These are phyloP conservation scores for Cadophora malorum DNA, from an alignment of 2,329 filamentous ascomycete genomes.

Conservation along the genomic window DNA sequence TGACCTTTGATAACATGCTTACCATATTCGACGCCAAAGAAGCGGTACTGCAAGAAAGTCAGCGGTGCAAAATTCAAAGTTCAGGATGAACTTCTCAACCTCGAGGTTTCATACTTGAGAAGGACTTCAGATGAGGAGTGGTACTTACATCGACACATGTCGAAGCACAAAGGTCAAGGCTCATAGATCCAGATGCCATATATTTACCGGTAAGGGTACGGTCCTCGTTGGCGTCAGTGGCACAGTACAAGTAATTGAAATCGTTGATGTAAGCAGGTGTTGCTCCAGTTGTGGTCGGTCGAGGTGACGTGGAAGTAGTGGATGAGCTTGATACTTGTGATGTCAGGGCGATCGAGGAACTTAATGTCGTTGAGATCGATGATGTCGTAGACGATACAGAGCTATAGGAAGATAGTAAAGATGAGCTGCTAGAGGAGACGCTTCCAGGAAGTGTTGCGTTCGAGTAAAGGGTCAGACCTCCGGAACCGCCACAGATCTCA, in stretches of 20 bases:
- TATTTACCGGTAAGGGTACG: constrained; percentile 1
- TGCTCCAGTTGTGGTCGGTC: constrained; percentile 8
- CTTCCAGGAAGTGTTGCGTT: constrained; percentile 11
- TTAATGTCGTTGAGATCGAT: neutral
- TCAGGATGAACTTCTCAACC: no score
- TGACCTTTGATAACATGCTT: neutral
- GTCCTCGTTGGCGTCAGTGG: neutral
- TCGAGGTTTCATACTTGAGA: no score
- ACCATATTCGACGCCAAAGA: constrained; percentile 2
- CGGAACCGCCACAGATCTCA: constrained; percentile 19
- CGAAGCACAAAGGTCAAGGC: neutral
- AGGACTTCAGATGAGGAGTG: no score
- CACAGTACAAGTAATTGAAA: constrained; percentile 1
- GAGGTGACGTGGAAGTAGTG: constrained; percentile 10
- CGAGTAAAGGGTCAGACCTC: constrained; percentile 24
- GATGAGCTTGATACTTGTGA: neutral
- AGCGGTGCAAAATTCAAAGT: no score
- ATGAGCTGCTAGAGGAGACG: constrained; percentile 16
- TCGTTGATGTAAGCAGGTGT: neutral
- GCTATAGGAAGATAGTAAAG: neutral
- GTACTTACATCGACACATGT: neutral
- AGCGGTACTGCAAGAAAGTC: neutral
- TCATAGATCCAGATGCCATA: neutral
- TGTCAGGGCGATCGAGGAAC: neutral
- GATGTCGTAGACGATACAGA: neutral